phyloP scores from a whole-genome alignment of 192 early-diverging fungal species.

The Coemansia sp. region DNA sequence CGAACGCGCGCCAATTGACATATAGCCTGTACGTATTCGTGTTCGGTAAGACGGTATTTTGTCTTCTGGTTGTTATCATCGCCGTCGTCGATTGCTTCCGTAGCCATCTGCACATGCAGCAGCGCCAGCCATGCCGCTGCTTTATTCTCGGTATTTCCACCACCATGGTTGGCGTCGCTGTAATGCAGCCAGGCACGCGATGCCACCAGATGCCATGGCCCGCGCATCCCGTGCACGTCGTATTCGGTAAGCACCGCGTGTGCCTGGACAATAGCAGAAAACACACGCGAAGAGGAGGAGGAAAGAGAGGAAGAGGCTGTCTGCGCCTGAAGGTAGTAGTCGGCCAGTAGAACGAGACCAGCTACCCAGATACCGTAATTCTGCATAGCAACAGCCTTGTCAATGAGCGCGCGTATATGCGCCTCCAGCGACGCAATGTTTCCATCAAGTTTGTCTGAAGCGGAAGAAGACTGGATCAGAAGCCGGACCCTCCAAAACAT shows the following conservation, averaged over 20 bases:
- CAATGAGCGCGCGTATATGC: constrained; percentile 17
- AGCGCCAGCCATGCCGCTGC: constrained; percentile 12
- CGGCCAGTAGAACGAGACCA: constrained; percentile 25
- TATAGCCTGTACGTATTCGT: constrained; percentile 11
- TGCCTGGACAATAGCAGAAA: constrained; percentile 15
- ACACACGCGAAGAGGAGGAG: constrained; percentile 3
- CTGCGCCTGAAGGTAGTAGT: constrained; percentile 6
- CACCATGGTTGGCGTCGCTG: not conserved
- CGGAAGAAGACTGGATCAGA: not conserved
- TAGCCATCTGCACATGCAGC: constrained; percentile 15
- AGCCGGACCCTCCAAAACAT: constrained; percentile 36
- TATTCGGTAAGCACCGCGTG: constrained; percentile 29
- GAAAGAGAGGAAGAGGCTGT: not conserved
- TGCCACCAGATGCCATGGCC: constrained; percentile 16
- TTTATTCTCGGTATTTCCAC: not conserved
- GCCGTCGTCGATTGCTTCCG: not conserved
- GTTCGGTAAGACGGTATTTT: constrained; percentile 9
- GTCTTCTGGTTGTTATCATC: not conserved
- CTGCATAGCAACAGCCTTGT: constrained; percentile 23
- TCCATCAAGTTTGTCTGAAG: no score
- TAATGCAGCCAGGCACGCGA: constrained; percentile 28
- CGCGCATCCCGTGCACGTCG: constrained; percentile 13
- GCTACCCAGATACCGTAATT: constrained; percentile 16
- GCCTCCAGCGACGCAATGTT: not conserved
- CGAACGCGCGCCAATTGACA: constrained; percentile 8